A percentile compares a stretch with the other conserved stretches of the same genome.
These are phyloP conservation scores for Claviceps pazoutovae DNA, from an alignment of 2,329 filamentous ascomycete species.

Conservation along the genomic window DNA sequence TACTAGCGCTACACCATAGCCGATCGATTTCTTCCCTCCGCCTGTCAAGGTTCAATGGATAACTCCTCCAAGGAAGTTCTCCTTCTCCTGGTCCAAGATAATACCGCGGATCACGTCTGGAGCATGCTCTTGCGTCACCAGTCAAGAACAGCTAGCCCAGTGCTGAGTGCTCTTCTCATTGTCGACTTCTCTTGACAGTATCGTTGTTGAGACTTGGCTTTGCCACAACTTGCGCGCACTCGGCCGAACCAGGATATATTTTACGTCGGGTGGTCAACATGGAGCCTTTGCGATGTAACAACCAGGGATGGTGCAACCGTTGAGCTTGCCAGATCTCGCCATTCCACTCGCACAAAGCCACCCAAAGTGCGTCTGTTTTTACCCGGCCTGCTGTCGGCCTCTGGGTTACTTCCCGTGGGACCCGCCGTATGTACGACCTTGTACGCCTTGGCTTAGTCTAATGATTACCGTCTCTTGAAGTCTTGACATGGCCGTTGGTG, in stretches of 20 bases:
- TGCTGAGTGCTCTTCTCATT: not conserved
- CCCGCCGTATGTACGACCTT: conserved; percentile 6
- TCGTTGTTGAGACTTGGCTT: too few relatives aligned
- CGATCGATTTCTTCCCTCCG: not conserved
- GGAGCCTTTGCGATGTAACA: conserved; percentile 13
- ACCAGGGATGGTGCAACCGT: conserved; percentile 9
- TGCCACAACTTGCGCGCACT: not conserved
- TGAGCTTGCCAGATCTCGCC: conserved; percentile 10
- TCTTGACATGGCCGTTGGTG: not conserved
- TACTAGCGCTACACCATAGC: not conserved
- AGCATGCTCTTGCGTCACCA: not conserved
- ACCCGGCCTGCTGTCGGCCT: conserved; percentile 4
- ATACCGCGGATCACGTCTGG: not conserved
- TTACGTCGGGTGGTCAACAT: conserved; percentile 1
- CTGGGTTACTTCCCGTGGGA: conserved; percentile 12
- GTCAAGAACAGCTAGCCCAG: not conserved
- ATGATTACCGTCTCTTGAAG: not conserved
- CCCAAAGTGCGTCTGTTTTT: conserved; percentile 3
- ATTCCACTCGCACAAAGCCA: conserved; percentile 1
- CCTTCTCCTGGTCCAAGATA: not conserved
- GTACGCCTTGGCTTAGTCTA: not conserved
- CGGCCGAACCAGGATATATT: conserved; percentile 10
- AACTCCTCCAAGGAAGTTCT: not conserved
- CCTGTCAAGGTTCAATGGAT: not conserved
- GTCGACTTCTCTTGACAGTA: not conserved